Percentiles rank a stretch among this genome's conserved stretches.
phyloP scores from a whole-genome alignment of 495 filamentous ascomycete species.

The Trichoderma virens region DNA sequence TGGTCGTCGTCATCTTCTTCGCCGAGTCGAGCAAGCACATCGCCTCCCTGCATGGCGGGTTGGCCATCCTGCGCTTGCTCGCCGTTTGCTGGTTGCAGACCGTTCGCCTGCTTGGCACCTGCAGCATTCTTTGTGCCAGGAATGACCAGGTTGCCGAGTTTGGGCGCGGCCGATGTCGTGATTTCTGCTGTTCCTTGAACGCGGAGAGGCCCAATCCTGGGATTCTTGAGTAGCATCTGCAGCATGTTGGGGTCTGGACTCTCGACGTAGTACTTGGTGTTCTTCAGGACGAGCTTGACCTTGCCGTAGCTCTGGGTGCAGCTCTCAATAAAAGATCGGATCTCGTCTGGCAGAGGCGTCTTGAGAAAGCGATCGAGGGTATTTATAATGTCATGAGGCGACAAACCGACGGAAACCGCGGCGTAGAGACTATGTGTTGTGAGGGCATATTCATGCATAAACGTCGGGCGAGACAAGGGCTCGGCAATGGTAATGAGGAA shows the following conservation, averaged over 20 bases:
- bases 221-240: slow-evolving; percentile 66
- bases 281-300: slow-evolving; percentile 88
- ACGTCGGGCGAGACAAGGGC: slow-evolving; percentile 77
- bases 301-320: slow-evolving; percentile 90
- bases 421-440: slow-evolving; percentile 91
- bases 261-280: slow-evolving; percentile 91
- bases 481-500: slow-evolving; percentile 95
- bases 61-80: slow-evolving; percentile 23
- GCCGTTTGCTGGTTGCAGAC: slow-evolving; percentile 33
- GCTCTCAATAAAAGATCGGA: slow-evolving; percentile 69
- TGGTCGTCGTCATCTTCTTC: slow-evolving; percentile 87
- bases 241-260: slow-evolving; percentile 78
- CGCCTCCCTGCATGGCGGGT: slow-evolving; percentile 21
- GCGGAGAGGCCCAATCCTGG: slow-evolving; percentile 35
- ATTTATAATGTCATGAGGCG: slow-evolving; percentile 81
- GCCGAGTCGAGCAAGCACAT: slow-evolving; percentile 49
- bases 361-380: slow-evolving; percentile 83
- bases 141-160: slow-evolving; percentile 85
- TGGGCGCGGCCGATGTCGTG: slow-evolving; percentile 72
- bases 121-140: slow-evolving; percentile 91
- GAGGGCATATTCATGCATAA: slow-evolving; percentile 87
- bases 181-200: slow-evolving; percentile 56
- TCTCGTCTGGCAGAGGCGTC: slow-evolving; percentile 69
- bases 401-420: slow-evolving; percentile 83
- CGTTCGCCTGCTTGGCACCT: slow-evolving; percentile 61